Evolutionary conservation across 805 yeast species (phyloP).

Genomic region (Metschnikowia kunwiensis): DNA sequence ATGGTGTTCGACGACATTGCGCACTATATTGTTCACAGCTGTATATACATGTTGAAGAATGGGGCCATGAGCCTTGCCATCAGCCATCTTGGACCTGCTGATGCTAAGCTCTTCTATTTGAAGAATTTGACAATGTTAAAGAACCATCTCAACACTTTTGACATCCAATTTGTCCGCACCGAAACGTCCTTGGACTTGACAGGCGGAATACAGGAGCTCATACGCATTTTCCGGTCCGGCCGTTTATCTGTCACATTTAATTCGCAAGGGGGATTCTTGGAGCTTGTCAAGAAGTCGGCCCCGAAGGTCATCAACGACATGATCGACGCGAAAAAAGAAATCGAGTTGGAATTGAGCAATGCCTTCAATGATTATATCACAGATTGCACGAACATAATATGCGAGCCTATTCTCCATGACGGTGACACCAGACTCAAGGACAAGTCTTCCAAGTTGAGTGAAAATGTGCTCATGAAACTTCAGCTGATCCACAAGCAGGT

Average conservation of each 20-base stretch:
- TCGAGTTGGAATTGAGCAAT: slow-evolving; percentile 69
- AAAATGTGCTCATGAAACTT: slow-evolving; percentile 49
- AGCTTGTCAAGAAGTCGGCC: slow-evolving; percentile 61
- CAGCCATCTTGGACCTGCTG: slow-evolving; percentile 48
- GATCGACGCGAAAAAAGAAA: slow-evolving; percentile 72
- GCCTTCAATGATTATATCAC: slow-evolving; percentile 68
- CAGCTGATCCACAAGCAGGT: slow-evolving; percentile 56
- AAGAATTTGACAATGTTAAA: slow-evolving; percentile 69
- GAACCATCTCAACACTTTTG: slow-evolving; percentile 68
- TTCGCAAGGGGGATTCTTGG: slow-evolving; percentile 37
- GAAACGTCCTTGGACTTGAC: slow-evolving; percentile 80
- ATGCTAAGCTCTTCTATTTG: slow-evolving; percentile 64
- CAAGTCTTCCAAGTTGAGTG: slow-evolving; percentile 42
- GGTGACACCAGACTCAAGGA: slow-evolving; percentile 21
- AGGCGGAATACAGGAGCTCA: slow-evolving; percentile 54
- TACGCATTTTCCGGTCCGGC: slow-evolving; percentile 35
- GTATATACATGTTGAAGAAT: slow-evolving; percentile 57
- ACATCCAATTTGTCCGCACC: slow-evolving; percentile 68
- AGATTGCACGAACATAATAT: slow-evolving; percentile 41
- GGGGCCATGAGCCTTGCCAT: slow-evolving; percentile 48
- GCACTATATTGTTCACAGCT: slow-evolving; percentile 77
- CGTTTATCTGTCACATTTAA: slow-evolving; percentile 43
- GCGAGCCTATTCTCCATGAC: slow-evolving; percentile 37
- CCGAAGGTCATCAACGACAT: slow-evolving; percentile 79
- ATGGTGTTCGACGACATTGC: slow-evolving; percentile 85